phyloP scores from a whole-genome alignment of 495 filamentous ascomycete species.

The Parathielavia hyrcaniae region DNA sequence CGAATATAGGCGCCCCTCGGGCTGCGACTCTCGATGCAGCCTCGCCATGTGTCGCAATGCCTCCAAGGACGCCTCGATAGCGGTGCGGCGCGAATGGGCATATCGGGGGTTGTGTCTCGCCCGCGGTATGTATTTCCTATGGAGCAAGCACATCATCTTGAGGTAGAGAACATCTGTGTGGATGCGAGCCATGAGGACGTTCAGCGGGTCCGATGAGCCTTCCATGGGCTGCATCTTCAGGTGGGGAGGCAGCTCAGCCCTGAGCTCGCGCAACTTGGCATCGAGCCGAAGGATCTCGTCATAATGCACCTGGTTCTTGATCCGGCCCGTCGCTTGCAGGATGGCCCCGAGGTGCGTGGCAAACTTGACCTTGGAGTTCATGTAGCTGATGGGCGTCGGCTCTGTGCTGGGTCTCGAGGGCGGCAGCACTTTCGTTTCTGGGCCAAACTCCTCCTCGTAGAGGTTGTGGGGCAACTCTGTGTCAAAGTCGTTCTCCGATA shows the following conservation, averaged over 20 bases:
- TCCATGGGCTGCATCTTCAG: slow-evolving; percentile 63
- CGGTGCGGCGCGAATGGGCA: slow-evolving; percentile 70
- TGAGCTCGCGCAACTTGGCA: slow-evolving; percentile 60
- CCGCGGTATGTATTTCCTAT: slow-evolving; percentile 72
- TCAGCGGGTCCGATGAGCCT: slow-evolving; percentile 66
- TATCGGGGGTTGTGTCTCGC: slow-evolving; percentile 67
- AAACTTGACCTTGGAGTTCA: slow-evolving; percentile 74
- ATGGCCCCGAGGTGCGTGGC: slow-evolving; percentile 51
- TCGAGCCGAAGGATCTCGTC: slow-evolving; percentile 78
- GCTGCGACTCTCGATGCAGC: slow-evolving; percentile 68
- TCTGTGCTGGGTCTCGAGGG: slow-evolving; percentile 66
- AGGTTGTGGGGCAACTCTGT: slow-evolving; percentile 81
- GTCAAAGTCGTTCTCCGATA: slow-evolving; percentile 75
- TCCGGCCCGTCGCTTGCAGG: slow-evolving; percentile 44
- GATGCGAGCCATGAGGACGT: slow-evolving; percentile 74
- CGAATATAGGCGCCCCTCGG: slow-evolving; percentile 61
- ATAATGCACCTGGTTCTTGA: slow-evolving; percentile 55
- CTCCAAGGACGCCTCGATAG: slow-evolving; percentile 71
- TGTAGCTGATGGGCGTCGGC: slow-evolving; percentile 78
- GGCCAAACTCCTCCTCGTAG: slow-evolving; percentile 88
- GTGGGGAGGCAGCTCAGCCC: slow-evolving; percentile 60
- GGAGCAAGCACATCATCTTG: slow-evolving; percentile 75
- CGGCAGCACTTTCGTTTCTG: slow-evolving; percentile 69
- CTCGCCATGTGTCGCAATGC: slow-evolving; percentile 69
- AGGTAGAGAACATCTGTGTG: slow-evolving; percentile 75